Evolutionary conservation across 331 rosid genomes (phyloP).

Genomic region (Dryas integrifolia): DNA sequence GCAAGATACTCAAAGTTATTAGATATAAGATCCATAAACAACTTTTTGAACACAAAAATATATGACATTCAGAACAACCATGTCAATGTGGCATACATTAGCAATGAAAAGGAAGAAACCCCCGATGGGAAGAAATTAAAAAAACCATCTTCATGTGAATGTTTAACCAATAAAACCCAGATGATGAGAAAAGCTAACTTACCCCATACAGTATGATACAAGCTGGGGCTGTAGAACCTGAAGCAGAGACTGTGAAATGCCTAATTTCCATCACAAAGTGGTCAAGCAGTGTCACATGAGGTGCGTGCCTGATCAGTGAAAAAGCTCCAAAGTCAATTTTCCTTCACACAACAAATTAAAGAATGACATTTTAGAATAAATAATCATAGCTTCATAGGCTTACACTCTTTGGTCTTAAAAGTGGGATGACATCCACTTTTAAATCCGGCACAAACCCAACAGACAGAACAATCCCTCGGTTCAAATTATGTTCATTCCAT

Average conservation of each 20-base stretch:
- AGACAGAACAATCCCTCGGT: slow-evolving; percentile 48
- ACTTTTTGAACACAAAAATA: background rate
- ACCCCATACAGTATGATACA: slow-evolving; percentile 60
- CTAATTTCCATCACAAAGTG: slow-evolving; percentile 41
- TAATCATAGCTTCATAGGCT: background rate
- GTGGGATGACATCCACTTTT: slow-evolving; percentile 46
- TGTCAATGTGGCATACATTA: background rate
- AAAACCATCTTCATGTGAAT: background rate
- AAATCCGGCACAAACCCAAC: slow-evolving; percentile 59
- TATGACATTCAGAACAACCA: background rate
- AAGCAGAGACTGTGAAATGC: slow-evolving; percentile 38
- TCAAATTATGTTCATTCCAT: background rate
- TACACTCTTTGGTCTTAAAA: slow-evolving; percentile 27
- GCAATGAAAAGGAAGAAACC: slow-evolving; percentile 1
- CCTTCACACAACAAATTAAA: background rate
- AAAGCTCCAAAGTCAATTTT: background rate
- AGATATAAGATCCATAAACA: background rate
- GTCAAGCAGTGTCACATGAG: slow-evolving; percentile 32
- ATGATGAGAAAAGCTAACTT: slow-evolving; percentile 18
- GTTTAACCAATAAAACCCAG: background rate
- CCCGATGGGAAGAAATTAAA: background rate
- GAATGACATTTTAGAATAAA: too few relatives aligned
- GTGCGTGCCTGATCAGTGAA: slow-evolving; percentile 19
- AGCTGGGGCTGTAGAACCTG: slow-evolving; percentile 36
- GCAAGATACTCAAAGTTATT: slow-evolving; percentile 6